Conservation (phyloP, 2,329 filamentous ascomycete genomes). For the Thielaviopsis euricoi region DNA sequence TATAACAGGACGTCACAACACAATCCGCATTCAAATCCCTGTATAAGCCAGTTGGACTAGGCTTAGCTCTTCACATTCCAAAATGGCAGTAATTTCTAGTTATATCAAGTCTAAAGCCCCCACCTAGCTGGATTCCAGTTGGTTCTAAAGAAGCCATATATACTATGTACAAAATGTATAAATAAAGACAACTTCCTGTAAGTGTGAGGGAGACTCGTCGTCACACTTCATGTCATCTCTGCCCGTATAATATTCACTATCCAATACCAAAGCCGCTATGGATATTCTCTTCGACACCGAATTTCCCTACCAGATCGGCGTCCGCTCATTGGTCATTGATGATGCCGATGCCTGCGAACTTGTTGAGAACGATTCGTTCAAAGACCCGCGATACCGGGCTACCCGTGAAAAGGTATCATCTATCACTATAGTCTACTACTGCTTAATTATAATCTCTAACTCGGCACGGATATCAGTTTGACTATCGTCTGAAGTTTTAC, state of each 20-base stretch:
- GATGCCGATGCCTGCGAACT: slow-evolving; percentile 44
- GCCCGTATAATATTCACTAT: background rate
- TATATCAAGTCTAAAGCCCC: background rate
- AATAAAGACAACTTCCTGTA: background rate
- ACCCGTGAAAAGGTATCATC: slow-evolving; percentile 35
- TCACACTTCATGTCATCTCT: background rate
- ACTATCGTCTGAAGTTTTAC: slow-evolving; percentile 58
- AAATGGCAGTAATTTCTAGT: background rate
- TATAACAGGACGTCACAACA: no score
- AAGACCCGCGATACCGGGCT: slow-evolving; percentile 31
- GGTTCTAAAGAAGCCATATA: background rate
- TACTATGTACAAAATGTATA: background rate
- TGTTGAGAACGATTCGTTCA: slow-evolving; percentile 38
- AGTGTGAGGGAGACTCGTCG: background rate
- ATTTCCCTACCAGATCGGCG: background rate
- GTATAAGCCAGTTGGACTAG: no score
- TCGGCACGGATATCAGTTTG: slow-evolving; percentile 42
- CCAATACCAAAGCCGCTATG: background rate
- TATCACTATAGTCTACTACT: background rate
- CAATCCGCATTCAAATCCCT: no score
- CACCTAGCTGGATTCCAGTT: background rate
- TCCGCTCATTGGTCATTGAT: slow-evolving; percentile 52
- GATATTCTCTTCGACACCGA: background rate
- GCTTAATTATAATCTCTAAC: background rate
- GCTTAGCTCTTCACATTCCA: no score